A percentile compares a stretch with the other conserved stretches of the same genome.
Conservation (phyloP, 2,329 filamentous ascomycete genomes). For the Phialemonium atrogriseum region DNA sequence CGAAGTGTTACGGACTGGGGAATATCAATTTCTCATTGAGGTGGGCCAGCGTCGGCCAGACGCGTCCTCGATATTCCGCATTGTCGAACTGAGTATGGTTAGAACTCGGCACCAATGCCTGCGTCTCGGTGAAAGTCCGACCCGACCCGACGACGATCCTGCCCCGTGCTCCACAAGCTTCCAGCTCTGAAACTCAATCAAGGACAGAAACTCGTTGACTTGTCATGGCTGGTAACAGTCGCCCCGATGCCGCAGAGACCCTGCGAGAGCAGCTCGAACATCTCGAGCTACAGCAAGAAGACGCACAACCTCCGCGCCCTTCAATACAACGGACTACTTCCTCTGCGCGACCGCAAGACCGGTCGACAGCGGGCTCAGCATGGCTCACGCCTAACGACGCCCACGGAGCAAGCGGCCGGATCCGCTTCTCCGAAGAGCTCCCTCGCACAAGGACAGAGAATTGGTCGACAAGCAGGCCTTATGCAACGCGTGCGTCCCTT, state of each 20-base stretch:
- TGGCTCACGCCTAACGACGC: background rate
- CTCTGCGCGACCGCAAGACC: conserved; percentile 1
- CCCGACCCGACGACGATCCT: no score
- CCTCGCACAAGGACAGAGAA: conserved; percentile 6
- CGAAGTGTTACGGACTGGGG: no score
- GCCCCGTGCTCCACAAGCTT: no score
- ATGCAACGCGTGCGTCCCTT: no score
- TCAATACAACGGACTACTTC: conserved; percentile 1
- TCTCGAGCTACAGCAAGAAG: conserved; percentile 13
- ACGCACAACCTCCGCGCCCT: conserved; percentile 3
- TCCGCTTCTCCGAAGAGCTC: conserved; percentile 18
- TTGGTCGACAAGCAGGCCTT: background rate
- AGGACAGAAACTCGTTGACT: conserved; percentile 3
- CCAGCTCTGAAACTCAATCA: no score
- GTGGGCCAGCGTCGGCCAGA: no score
- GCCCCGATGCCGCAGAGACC: conserved; percentile 8
- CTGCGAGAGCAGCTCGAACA: conserved; percentile 17
- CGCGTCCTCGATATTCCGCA: no score
- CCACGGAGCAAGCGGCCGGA: conserved; percentile 5
- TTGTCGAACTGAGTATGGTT: no score
- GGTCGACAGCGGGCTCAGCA: conserved; percentile 7
- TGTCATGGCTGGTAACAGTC: conserved; percentile 13
- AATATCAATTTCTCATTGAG: no score
- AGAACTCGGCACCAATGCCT: no score
- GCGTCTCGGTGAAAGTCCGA: no score